Conservation (phyloP, 352 stramenopile genomes). For the Phytophthora crassamura region DNA sequence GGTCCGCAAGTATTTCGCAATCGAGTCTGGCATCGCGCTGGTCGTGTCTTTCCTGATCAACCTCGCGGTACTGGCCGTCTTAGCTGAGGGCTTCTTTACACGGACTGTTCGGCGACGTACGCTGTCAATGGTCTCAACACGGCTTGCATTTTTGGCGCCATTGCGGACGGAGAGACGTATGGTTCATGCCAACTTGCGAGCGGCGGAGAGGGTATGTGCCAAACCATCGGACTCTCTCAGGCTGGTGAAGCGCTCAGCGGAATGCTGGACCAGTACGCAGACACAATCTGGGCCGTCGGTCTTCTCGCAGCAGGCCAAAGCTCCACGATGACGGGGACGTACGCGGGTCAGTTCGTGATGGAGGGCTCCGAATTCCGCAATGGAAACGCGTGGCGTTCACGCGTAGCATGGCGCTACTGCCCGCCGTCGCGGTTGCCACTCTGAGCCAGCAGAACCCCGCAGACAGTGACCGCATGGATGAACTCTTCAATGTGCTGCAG, state of each 20-base stretch:
- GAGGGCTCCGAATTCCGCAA: conserved; percentile 92
- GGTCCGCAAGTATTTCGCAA: conserved; percentile 92
- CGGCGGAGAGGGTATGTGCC: conserved; percentile 72
- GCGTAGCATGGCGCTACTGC: conserved; percentile 91
- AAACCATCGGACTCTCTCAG: conserved; percentile 89
- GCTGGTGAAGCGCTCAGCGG: conserved; percentile 81
- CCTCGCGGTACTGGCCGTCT: conserved; percentile 91
- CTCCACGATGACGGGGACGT: conserved; percentile 97
- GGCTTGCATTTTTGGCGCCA: conserved; percentile 69
- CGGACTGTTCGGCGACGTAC: conserved; percentile 69
- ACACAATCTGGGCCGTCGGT: conserved; percentile 95
- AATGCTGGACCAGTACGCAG: conserved; percentile 83
- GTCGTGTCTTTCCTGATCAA: conserved; percentile 97
- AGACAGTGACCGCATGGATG: conserved; percentile 88
- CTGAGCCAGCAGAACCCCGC: conserved; percentile 82
- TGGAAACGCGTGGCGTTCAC: conserved; percentile 87
- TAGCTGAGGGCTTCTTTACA: conserved; percentile 94
- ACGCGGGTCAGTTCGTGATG: conserved; percentile 97
- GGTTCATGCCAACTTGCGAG: conserved; percentile 64
- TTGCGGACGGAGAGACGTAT: conserved; percentile 54
- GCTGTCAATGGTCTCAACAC: conserved; percentile 58
- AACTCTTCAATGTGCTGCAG: conserved; percentile 93
- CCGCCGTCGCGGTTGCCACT: conserved; percentile 88
- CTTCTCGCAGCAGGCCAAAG: conserved; percentile 95
- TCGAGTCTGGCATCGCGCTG: conserved; percentile 93